Evolutionary conservation across 257 asterid genomes (phyloP).

Genomic region (Plantago major): DNA sequence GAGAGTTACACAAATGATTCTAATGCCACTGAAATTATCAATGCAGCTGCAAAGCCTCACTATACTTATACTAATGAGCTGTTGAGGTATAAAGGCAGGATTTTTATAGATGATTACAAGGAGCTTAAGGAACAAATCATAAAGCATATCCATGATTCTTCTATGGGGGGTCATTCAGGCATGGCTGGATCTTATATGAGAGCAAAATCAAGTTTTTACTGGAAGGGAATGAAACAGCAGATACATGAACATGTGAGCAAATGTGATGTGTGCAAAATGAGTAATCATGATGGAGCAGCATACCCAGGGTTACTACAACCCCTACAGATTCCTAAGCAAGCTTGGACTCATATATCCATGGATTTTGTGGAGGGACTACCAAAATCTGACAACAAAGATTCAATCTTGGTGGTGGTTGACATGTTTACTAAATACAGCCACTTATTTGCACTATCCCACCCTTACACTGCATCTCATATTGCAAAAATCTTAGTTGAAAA

Average conservation of each 20-base stretch:
- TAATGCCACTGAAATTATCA: too few relatives aligned
- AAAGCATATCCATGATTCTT: background rate
- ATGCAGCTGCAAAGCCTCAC: background rate
- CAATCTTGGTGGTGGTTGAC: background rate
- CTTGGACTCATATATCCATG: background rate
- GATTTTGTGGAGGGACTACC: conserved; percentile 1
- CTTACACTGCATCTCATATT: background rate
- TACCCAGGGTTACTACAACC: background rate
- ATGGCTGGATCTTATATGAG: background rate
- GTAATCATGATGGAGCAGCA: background rate
- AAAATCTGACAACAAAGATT: background rate
- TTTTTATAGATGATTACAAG: background rate
- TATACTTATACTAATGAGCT: background rate
- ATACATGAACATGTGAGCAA: background rate
- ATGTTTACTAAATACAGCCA: background rate
- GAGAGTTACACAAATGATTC: too few relatives aligned
- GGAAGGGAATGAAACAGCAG: background rate
- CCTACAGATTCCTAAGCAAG: background rate
- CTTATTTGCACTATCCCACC: background rate
- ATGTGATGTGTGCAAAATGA: conserved; percentile 2
- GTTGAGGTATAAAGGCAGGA: background rate
- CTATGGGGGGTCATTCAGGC: background rate
- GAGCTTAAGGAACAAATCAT: background rate
- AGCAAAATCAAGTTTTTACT: background rate
- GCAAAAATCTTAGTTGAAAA: background rate